Base-by-base conservation (phyloP, 2,329 filamentous ascomycete species). In the Colletotrichum noveboracense region DNA sequence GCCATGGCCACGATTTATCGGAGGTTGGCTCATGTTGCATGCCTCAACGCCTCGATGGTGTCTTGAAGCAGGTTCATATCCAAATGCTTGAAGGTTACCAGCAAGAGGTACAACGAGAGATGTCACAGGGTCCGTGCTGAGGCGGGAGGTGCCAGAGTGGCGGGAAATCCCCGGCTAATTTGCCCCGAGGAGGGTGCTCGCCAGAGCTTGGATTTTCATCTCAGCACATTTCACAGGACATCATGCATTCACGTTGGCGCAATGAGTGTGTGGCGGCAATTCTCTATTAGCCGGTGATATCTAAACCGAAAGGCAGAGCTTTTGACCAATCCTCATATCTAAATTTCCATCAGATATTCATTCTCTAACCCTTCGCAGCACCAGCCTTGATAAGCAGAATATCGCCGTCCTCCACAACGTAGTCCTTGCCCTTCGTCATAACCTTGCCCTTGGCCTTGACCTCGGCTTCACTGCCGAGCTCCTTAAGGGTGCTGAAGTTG, bases 381-480 rank as follows among this genome's bases (percentile, higher is more conserved):
- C 94, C 94, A 36, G 94, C 94, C 91, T 98, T 98, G 90, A 98
- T 96, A 81, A 98, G 91, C 79, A 98, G 84, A 80, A 93, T 93
- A 79, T 93, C 95, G 66, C 95, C 95, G 82, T 97, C 95, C 84
- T 96, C 93, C 13, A 97, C 92, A 7, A 96, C 91, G 85, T 99
- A 98, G 67, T 98, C 96, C 89, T 98, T 98, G 83, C 97, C 97
- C 91, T 99, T 99, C 75, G 96, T 98, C 93, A 98, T 95, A 79
- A 99, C 86, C 90, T 99, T 99, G 81, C 97, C 97, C 86, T 96
- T 96, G 30, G 96, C 92, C 90, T 96, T 98, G 79, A 98, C 94
- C 79, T 94, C 92, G 28, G 92, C 89, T 88, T 99, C 97, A 78
- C 98, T 95, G 68, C 96, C 96, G 65, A 94, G 88, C 86, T 98